A percentile compares a stretch with the other conserved stretches of the same genome.
Evolutionary conservation across 805 yeast genomes (phyloP).

Genomic region (Hanseniaspora nectarophila): DNA sequence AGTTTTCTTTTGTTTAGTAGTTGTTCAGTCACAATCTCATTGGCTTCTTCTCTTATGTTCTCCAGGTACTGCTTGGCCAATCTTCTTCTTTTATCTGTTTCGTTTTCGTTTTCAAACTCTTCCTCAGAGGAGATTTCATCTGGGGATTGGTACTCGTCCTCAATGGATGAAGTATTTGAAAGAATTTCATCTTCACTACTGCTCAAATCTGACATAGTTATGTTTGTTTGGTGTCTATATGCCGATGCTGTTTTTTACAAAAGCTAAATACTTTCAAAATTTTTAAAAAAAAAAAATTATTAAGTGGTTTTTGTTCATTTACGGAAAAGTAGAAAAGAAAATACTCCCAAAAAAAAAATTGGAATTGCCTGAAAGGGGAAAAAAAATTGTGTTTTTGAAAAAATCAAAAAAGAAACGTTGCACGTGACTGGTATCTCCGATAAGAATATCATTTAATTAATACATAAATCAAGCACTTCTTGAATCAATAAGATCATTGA

Average conservation of each 20-base stretch:
- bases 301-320: no score
- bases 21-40: constrained; percentile 27
- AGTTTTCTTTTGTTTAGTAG: constrained; percentile 16
- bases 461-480: constrained; percentile 19
- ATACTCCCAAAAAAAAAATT: neutral
- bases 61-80: constrained; percentile 86
- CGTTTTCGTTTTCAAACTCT: constrained; percentile 62
- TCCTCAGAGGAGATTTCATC: constrained; percentile 53
- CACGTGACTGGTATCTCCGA: neutral
- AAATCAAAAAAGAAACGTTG: neutral
- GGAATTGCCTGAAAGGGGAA: neutral
- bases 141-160: constrained; percentile 38
- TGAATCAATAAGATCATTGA: constrained; percentile 42
- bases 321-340: neutral
- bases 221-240: neutral
- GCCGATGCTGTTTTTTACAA: no score
- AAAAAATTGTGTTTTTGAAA: no score
- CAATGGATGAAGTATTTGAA: constrained; percentile 6
- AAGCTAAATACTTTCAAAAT: no score
- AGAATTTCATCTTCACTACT: constrained; percentile 14
- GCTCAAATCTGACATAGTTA: constrained; percentile 8
- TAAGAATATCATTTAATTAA: no score
- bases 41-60: constrained; percentile 53
- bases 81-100: constrained; percentile 88
- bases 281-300: neutral